Evolutionary conservation across 2,329 filamentous ascomycete genomes (phyloP).

Genomic region (Arachnomyces sp.): DNA sequence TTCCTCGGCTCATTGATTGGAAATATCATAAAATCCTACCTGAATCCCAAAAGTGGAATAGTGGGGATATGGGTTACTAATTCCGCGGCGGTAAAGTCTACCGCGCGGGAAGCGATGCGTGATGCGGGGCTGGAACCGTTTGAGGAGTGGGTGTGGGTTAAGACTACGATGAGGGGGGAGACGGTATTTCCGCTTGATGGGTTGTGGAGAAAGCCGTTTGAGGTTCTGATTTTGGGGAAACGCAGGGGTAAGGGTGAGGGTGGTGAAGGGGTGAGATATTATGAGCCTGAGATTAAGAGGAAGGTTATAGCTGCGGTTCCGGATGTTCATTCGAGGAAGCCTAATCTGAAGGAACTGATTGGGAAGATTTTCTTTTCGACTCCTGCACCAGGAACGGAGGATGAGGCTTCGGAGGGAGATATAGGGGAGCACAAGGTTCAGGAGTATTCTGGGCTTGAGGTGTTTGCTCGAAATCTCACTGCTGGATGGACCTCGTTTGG

Average conservation of each 20-base stretch:
- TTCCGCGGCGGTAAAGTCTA: slow-evolving; percentile 40
- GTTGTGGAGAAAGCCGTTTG: slow-evolving; percentile 54
- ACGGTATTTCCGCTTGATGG: slow-evolving; percentile 45
- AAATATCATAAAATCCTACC: slow-evolving; percentile 38
- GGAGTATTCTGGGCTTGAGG: slow-evolving; percentile 46
- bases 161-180: slow-evolving; percentile 47
- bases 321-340: slow-evolving; percentile 58
- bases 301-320: slow-evolving; percentile 52
- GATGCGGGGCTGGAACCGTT: slow-evolving; percentile 40
- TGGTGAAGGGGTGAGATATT: slow-evolving; percentile 2
- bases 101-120: slow-evolving; percentile 37
- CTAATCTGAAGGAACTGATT: slow-evolving; percentile 49
- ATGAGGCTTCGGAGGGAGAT: not conserved
- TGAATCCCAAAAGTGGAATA: slow-evolving; percentile 30
- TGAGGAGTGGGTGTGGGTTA: slow-evolving; percentile 60
- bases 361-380: slow-evolving; percentile 37
- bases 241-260: slow-evolving; percentile 14
- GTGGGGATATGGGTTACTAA: slow-evolving; percentile 58
- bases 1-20: slow-evolving; percentile 27
- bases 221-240: slow-evolving; percentile 45
- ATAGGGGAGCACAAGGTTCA: slow-evolving; percentile 7
- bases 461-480: slow-evolving; percentile 53
- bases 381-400: not conserved
- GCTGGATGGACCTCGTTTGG: slow-evolving; percentile 56
- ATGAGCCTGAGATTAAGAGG: slow-evolving; percentile 26